These are phyloP conservation scores for Phaeosphaeriaceae sp. DNA, from an alignment of 2,329 filamentous ascomycete species.

Conservation along the genomic window DNA sequence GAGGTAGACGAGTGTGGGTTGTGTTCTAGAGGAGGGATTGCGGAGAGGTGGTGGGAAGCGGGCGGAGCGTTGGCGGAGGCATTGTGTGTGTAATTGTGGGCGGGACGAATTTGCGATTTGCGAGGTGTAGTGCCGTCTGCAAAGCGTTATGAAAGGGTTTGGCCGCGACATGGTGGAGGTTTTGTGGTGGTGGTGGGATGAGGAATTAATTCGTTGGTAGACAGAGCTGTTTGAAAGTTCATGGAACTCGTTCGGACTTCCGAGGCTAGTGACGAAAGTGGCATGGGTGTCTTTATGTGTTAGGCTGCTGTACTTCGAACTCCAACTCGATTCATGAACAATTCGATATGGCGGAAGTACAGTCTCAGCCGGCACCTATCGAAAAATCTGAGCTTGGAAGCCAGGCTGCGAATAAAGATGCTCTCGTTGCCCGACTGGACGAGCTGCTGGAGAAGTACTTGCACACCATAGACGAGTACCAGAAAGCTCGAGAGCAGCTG, in stretches of 20 bases:
- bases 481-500: constrained; percentile 63
- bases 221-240: constrained; percentile 11
- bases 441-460: constrained; percentile 71
- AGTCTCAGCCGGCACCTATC: background rate
- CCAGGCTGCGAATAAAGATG: constrained; percentile 21
- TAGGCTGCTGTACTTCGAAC: background rate
- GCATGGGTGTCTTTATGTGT: constrained; percentile 11
- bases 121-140: constrained; percentile 36
- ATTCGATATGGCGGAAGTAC: constrained; percentile 16
- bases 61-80: constrained; percentile 36
- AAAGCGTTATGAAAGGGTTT: constrained; percentile 42
- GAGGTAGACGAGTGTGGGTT: constrained; percentile 12
- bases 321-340: background rate
- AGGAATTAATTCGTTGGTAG: constrained; percentile 10
- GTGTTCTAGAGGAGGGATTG: background rate
- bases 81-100: constrained; percentile 38
- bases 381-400: background rate
- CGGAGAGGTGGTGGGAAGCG: constrained; percentile 12
- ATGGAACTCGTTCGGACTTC: constrained; percentile 22
- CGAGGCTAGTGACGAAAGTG: constrained; percentile 19
- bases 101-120: constrained; percentile 13
- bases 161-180: constrained; percentile 40
- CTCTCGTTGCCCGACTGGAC: constrained; percentile 61
- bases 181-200: constrained; percentile 9
- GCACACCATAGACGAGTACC: constrained; percentile 70